Percentiles rank a stretch among this genome's conserved stretches.
phyloP scores from a whole-genome alignment of 306 rosid species.

The Trifolium fragiferum region DNA sequence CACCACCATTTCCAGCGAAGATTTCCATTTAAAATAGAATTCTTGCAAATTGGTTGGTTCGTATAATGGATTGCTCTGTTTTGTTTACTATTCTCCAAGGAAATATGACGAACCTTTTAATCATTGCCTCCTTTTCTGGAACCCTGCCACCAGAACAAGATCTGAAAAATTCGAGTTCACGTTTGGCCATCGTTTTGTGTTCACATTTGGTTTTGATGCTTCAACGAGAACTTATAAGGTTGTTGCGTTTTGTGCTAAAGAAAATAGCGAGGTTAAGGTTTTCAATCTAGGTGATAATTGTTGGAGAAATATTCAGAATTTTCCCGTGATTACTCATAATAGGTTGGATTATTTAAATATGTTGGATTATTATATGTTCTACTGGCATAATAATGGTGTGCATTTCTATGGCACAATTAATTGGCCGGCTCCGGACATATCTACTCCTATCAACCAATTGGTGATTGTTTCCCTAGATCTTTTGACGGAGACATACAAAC shows the following conservation, averaged over 20 bases:
- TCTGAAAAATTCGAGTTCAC: not conserved
- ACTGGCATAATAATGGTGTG: not conserved
- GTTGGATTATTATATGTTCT: too few species aligned
- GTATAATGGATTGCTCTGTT: not conserved
- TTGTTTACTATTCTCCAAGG: not conserved
- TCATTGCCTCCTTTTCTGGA: not conserved
- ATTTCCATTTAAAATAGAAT: accelerated
- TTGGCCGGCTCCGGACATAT: not conserved
- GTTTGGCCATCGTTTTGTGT: not conserved
- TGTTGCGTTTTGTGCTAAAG: not conserved
- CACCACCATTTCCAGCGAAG: not conserved
- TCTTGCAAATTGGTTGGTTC: not conserved
- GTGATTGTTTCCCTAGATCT: not conserved
- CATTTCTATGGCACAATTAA: not conserved
- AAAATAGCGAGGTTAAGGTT: not conserved
- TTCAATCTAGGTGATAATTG: not conserved
- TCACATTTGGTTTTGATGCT: not conserved
- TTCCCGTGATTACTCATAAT: not conserved
- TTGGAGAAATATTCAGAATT: slow-evolving; percentile 14
- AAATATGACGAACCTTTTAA: too few species aligned
- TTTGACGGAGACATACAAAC: not conserved
- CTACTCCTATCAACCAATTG: not conserved
- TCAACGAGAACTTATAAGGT: not conserved
- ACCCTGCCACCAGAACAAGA: not conserved
- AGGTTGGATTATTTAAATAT: too few species aligned